Conservation (phyloP, 2,329 filamentous ascomycete genomes). For the Colletotrichum tropicicola region DNA sequence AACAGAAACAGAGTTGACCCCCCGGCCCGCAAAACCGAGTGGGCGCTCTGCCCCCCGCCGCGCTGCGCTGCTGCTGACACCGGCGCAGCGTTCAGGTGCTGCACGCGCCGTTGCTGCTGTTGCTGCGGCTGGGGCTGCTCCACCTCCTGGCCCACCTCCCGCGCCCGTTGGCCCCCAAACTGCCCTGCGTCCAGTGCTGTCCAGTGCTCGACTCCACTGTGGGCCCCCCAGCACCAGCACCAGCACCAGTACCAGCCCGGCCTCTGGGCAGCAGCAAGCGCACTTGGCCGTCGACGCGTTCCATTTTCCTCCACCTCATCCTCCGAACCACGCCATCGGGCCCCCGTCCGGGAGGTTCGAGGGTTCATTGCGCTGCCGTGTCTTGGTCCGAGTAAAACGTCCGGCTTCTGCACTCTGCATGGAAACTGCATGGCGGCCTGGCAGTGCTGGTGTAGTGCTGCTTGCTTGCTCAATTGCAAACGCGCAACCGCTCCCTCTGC, state of each 20-base stretch:
- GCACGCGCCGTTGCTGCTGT: constrained; percentile 4
- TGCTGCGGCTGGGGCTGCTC: neutral
- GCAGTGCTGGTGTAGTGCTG: neutral
- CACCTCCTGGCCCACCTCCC: neutral
- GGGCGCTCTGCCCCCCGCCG: neutral
- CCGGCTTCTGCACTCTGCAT: constrained; percentile 21
- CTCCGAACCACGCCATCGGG: constrained; percentile 29
- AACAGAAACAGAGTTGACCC: neutral
- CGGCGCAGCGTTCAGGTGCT: neutral
- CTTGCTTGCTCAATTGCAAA: constrained; percentile 10
- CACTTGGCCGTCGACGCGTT: neutral
- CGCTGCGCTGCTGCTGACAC: constrained; percentile 4
- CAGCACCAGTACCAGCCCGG: neutral
- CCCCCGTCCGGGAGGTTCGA: constrained; percentile 28
- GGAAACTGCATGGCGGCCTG: constrained; percentile 4
- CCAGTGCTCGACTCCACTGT: neutral
- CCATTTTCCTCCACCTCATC: constrained; percentile 10
- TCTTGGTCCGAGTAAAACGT: constrained; percentile 25
- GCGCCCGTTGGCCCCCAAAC: neutral
- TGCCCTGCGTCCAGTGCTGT: neutral
- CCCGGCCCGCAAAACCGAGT: constrained; percentile 4
- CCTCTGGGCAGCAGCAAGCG: neutral
- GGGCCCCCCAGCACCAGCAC: neutral
- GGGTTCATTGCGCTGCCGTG: constrained; percentile 28
- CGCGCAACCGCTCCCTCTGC: neutral